Conservation (phyloP, 2,329 filamentous ascomycete genomes). For the Curvularia sp. region DNA sequence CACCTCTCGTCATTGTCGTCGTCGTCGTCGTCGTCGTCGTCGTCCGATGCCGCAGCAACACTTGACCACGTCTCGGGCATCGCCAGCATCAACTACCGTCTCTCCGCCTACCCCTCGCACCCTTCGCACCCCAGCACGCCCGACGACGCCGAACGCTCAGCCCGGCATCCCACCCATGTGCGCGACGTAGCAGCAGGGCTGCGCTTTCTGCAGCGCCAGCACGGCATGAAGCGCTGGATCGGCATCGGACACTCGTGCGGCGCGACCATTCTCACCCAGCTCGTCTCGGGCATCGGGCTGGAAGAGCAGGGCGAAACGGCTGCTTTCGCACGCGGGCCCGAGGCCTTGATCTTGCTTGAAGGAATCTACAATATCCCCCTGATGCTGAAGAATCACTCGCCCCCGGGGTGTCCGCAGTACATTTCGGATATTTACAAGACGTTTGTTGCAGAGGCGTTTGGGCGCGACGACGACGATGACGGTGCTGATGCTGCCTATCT, state of each 20-base stretch:
- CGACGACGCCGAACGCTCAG: slow-evolving; percentile 57
- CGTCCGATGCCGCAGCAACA: background rate
- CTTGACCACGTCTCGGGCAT: slow-evolving; percentile 62
- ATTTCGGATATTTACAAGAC: slow-evolving; percentile 61
- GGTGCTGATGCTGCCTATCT: slow-evolving; percentile 10
- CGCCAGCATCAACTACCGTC: slow-evolving; percentile 70
- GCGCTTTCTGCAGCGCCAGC: slow-evolving; percentile 57
- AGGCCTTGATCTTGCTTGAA: slow-evolving; percentile 66
- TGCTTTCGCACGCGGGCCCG: slow-evolving; percentile 9
- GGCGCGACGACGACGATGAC: slow-evolving; percentile 42
- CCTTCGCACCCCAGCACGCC: slow-evolving; percentile 56
- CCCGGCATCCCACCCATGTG: slow-evolving; percentile 67
- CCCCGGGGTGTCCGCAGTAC: slow-evolving; percentile 33
- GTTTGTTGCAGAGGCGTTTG: slow-evolving; percentile 69
- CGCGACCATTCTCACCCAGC: slow-evolving; percentile 69
- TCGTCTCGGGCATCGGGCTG: slow-evolving; percentile 29
- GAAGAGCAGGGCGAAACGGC: background rate
- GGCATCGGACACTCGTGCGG: slow-evolving; percentile 70
- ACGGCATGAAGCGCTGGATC: slow-evolving; percentile 60
- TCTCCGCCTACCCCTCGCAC: slow-evolving; percentile 60
- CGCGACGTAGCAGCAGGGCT: slow-evolving; percentile 64
- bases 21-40: background rate
- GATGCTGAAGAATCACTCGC: slow-evolving; percentile 57
- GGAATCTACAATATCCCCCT: slow-evolving; percentile 72
- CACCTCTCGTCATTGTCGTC: slow-evolving; percentile 35